A percentile compares a stretch with the other conserved stretches of the same genome.
Evolutionary conservation across 176 grass and related monocot genomes (phyloP).

Genomic region (Ananas comosus): DNA sequence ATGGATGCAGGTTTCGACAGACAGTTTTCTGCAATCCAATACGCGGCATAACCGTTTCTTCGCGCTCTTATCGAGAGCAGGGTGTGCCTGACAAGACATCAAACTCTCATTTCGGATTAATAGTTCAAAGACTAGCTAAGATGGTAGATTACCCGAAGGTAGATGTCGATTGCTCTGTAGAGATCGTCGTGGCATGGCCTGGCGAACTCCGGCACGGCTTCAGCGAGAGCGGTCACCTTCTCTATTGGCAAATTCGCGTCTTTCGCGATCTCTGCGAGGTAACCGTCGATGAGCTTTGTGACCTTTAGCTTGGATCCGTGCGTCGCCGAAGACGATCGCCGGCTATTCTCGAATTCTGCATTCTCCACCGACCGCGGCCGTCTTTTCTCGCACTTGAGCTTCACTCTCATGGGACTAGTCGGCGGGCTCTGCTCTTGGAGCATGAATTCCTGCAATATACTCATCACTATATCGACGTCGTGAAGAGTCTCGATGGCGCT

Average conservation of each 20-base stretch:
- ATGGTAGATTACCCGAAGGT: conserved; percentile 52
- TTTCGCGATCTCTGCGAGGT: conserved; percentile 51
- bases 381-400: conserved; percentile 31
- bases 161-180: conserved; percentile 83
- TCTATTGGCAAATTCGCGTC: conserved; percentile 63
- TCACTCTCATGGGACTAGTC: conserved; percentile 35
- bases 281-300: conserved; percentile 63
- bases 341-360: conserved; percentile 64
- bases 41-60: conserved; percentile 67
- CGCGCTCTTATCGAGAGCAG: conserved; percentile 59
- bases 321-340: conserved; percentile 59
- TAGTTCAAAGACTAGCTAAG: not conserved
- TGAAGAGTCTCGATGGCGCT: conserved; percentile 38
- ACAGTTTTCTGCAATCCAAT: conserved; percentile 87
- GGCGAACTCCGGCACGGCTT: conserved; percentile 60
- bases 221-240: conserved; percentile 69
- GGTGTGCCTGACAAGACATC: conserved; percentile 40
- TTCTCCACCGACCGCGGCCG: conserved; percentile 73
- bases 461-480: conserved; percentile 54
- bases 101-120: not conserved
- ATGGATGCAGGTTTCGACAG: conserved; percentile 72
- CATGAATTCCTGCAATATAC: conserved; percentile 71
- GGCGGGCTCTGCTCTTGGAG: conserved; percentile 51
- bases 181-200: conserved; percentile 72
- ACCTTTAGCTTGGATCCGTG: conserved; percentile 51